Evolutionary conservation across 345 rosid species (phyloP), one percentile per base, ranked within the genome.

Genomic region (Carallia pectinifolia): DNA sequence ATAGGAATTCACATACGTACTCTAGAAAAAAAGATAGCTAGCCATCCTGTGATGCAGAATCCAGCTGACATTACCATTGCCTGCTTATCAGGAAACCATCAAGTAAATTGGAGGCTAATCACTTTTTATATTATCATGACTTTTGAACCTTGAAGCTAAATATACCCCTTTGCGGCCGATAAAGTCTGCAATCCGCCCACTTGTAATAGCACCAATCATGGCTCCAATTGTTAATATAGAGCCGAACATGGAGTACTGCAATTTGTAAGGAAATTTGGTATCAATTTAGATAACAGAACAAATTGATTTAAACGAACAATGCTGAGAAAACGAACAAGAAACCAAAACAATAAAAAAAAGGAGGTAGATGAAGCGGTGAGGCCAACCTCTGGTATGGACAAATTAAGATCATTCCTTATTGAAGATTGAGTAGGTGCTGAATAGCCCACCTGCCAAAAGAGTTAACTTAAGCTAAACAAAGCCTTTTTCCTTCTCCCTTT

Each of bases 221-320:
- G 96, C 97, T 18, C 98, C 98, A 37, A 91, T 91, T 53, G 97
- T 94, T 68, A 94, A 55, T 65, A 94, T 89, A n/a, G 98, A 94
- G 23, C 98, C 97, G 77, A 93, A 93, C 85, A 85, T 78, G 10
- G 98, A 89, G 86, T 89, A 93, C 98, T 94, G 84, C 67, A 40
- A 54, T 47, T 63, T 34, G 7, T n/a, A 15, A 39, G 47, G 40
- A 53, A 40, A 19, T 34, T 10, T 0, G 48, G 37, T 4, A 1
- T 7, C 39, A 68, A 62, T 31, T 61, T 56, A 68, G 47, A 30
- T 23, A 23, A 30, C 16, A 15, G 48, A 17, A 69, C 33, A 52
- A 6, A 23, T 19, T 37, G 0, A 61, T 52, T 61, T 40, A 17
- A 52, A 23, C 59, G 30, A 23, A 29, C 7, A 23, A 23, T 55